Conservation (phyloP, 257 asterid species). For the Leonotis leonurus region DNA sequence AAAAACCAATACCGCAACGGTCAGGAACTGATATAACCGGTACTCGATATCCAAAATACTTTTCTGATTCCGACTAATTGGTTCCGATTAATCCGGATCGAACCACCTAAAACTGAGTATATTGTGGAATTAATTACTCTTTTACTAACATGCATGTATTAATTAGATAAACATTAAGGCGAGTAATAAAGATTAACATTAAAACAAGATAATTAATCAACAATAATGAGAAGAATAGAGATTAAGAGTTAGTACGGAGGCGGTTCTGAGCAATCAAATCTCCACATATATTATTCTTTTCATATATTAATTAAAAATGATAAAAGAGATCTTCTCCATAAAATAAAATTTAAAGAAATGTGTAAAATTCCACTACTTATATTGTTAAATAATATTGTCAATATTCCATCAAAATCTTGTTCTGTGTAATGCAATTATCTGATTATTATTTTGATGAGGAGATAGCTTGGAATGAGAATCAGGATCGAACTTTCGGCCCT, state of each 20-base stretch:
- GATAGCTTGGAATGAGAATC: slow-evolving; percentile 20
- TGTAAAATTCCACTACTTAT: background rate
- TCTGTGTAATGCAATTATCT: slow-evolving; percentile 14
- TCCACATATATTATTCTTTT: background rate
- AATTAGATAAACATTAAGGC: no score
- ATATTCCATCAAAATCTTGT: slow-evolving; percentile 14
- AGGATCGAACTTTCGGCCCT: slow-evolving; percentile 18
- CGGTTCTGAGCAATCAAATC: background rate
- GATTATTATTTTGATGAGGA: slow-evolving; percentile 7
- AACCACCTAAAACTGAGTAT: no score
- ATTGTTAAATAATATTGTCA: background rate
- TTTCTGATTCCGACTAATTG: no score
- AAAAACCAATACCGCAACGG: no score
- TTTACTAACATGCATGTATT: no score
- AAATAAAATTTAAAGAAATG: background rate
- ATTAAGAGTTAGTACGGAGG: slow-evolving; percentile 7
- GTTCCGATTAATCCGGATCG: no score
- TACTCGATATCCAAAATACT: no score
- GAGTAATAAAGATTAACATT: no score
- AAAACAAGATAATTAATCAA: background rate
- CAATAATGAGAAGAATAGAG: background rate
- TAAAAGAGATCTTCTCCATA: background rate
- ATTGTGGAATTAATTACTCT: no score
- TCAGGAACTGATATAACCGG: no score
- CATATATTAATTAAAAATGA: background rate